phyloP scores from a whole-genome alignment of 2,329 filamentous ascomycete species.

The Clarireedia paspali region DNA sequence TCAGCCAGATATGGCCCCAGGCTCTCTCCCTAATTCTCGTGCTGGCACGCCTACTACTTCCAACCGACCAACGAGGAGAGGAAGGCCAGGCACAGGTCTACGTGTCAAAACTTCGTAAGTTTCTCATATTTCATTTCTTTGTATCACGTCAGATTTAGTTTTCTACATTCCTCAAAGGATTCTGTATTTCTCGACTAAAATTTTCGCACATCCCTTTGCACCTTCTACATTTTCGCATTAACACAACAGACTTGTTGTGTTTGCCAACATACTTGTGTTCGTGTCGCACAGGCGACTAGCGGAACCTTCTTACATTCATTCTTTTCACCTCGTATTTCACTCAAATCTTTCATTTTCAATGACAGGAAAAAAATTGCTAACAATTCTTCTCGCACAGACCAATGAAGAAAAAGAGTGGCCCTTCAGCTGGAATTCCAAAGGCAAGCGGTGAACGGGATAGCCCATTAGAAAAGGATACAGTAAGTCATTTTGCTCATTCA shows the following conservation, averaged over 20 bases:
- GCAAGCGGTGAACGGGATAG: slow-evolving; percentile 56
- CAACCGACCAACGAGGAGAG: slow-evolving; percentile 48
- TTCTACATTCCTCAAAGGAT: slow-evolving; percentile 4
- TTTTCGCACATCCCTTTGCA: not conserved
- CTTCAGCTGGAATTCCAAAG: slow-evolving; percentile 61
- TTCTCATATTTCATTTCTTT: slow-evolving; percentile 15
- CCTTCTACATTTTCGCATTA: not conserved
- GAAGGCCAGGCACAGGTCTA: slow-evolving; percentile 45
- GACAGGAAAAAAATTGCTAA: slow-evolving; percentile 18
- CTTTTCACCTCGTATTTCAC: not conserved
- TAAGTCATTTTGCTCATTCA: not conserved
- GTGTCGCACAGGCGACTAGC: slow-evolving; percentile 22
- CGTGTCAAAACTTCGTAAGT: slow-evolving; percentile 66
- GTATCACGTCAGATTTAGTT: slow-evolving; percentile 7
- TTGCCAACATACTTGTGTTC: slow-evolving; percentile 6
- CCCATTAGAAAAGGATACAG: slow-evolving; percentile 44
- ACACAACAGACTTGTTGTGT: slow-evolving; percentile 2
- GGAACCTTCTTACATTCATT: slow-evolving; percentile 1
- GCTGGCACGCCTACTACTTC: slow-evolving; percentile 51
- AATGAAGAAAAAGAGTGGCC: slow-evolving; percentile 57
- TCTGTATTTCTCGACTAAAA: not conserved
- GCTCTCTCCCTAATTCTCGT: slow-evolving; percentile 45
- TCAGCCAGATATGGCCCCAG: slow-evolving; percentile 35
- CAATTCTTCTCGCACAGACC: slow-evolving; percentile 43
- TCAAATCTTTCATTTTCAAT: not conserved